A percentile compares a stretch with the other conserved stretches of the same genome.
phyloP scores from a whole-genome alignment of 1,284 basidiomycete species.

The Trichosporon sp. region DNA sequence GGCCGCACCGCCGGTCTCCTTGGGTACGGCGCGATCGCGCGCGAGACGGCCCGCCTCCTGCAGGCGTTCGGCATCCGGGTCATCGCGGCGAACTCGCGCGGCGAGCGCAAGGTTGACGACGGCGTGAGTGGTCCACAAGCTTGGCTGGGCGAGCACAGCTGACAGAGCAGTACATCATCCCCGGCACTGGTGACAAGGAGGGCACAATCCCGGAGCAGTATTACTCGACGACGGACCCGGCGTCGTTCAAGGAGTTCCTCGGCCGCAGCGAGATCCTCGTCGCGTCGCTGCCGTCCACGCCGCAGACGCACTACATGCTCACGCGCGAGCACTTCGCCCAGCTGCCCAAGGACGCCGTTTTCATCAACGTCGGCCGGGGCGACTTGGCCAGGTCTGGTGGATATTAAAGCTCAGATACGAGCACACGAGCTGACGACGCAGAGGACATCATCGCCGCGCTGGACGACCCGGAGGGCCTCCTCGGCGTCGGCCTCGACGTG shows the following conservation, averaged over 20 bases:
- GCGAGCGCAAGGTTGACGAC: constrained; percentile 33
- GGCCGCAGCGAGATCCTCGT: constrained; percentile 39
- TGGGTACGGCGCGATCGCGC: constrained; percentile 38
- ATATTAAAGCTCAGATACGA: not conserved
- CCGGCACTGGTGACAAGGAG: constrained; percentile 45
- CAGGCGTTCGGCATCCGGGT: constrained; percentile 40
- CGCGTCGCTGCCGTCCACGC: constrained; percentile 43
- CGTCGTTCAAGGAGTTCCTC: constrained; percentile 41
- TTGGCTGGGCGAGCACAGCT: not conserved
- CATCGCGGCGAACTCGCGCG: constrained; percentile 47
- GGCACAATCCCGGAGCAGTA: constrained; percentile 37
- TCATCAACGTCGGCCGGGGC: constrained; percentile 50
- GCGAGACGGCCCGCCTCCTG: constrained; percentile 45
- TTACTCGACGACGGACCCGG: constrained; percentile 38
- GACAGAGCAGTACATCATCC: constrained; percentile 34
- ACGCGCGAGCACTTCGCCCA: constrained; percentile 28
- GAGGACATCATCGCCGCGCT: constrained; percentile 9
- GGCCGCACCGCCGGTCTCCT: constrained; percentile 19
- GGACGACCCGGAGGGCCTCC: constrained; percentile 23
- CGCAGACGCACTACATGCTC: constrained; percentile 36
- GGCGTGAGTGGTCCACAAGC: constrained; percentile 19
- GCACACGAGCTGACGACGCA: not conserved
- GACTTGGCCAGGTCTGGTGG: constrained; percentile 40
- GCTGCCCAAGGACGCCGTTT: constrained; percentile 38
- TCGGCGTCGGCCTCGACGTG: constrained; percentile 45